phyloP scores from a whole-genome alignment of 352 stramenopile genomes.

The Pythium coloratum region DNA sequence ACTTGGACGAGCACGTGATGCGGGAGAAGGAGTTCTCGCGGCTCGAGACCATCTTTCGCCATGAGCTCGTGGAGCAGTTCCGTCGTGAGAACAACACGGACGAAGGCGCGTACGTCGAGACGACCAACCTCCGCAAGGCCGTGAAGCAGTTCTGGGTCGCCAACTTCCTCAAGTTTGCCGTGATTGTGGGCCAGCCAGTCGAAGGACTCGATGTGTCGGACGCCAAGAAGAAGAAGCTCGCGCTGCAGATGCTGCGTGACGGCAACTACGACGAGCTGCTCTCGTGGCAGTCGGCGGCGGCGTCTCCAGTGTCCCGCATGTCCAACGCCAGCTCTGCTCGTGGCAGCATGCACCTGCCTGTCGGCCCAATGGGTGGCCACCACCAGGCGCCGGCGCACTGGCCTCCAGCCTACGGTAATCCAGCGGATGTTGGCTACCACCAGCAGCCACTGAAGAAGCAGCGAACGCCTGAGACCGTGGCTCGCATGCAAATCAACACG shows the following conservation, averaged over 20 bases:
- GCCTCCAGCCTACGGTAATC: conserved; percentile 20
- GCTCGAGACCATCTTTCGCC: conserved; percentile 70
- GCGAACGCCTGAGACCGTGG: conserved; percentile 30
- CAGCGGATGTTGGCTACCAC: conserved; percentile 10
- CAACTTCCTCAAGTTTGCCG: conserved; percentile 84
- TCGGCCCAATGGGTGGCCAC: neutral
- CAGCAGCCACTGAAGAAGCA: conserved; percentile 29
- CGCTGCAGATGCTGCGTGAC: conserved; percentile 75
- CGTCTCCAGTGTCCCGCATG: conserved; percentile 31
- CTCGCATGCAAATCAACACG: conserved; percentile 22
- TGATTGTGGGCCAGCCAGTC: conserved; percentile 73
- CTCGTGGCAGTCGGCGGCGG: conserved; percentile 49
- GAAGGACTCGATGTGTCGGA: conserved; percentile 75
- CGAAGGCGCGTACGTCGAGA: conserved; percentile 70
- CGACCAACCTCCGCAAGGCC: conserved; percentile 65
- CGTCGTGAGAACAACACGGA: conserved; percentile 83
- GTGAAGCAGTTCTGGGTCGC: conserved; percentile 86
- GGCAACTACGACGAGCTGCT: conserved; percentile 77
- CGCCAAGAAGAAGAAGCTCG: conserved; percentile 81
- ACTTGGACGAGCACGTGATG: conserved; percentile 57
- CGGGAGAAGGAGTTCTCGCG: conserved; percentile 74
- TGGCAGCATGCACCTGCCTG: conserved; percentile 4
- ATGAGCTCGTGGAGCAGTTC: conserved; percentile 82
- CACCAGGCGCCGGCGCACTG: conserved; percentile 11
- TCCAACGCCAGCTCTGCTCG: conserved; percentile 12